phyloP scores from a whole-genome alignment of 805 yeast genomes.

The Cyberlindnera sargentensis region DNA sequence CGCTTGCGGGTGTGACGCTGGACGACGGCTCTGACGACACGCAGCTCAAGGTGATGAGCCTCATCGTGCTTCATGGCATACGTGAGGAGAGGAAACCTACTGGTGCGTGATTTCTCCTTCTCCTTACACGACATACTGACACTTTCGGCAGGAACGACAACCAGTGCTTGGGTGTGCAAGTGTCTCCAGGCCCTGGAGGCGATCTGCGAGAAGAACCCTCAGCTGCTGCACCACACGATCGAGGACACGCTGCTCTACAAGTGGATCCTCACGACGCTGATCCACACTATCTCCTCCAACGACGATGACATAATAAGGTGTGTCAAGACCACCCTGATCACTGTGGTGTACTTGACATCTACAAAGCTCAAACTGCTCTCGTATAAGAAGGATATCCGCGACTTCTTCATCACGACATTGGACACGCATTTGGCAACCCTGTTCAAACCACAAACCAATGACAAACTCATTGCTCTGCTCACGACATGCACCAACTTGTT shows the following conservation, averaged over 20 bases:
- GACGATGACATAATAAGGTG: slow-evolving; percentile 11
- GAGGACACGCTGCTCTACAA: slow-evolving; percentile 8
- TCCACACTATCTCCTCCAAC: slow-evolving; percentile 11
- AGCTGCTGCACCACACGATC: slow-evolving; percentile 8
- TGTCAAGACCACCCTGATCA: slow-evolving; percentile 16
- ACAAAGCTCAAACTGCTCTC: slow-evolving; percentile 16
- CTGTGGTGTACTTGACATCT: slow-evolving; percentile 16
- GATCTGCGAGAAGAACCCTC: slow-evolving; percentile 16
- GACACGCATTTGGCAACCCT: slow-evolving; percentile 9
- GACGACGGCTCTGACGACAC: slow-evolving; percentile 17
- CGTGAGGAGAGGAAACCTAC: slow-evolving; percentile 11
- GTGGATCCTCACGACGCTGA: slow-evolving; percentile 18
- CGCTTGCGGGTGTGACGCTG: slow-evolving; percentile 7
- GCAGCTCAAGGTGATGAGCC: slow-evolving; percentile 13
- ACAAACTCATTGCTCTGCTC: slow-evolving; percentile 8
- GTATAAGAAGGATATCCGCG: slow-evolving; percentile 15
- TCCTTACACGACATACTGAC: not conserved
- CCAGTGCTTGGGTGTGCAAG: slow-evolving; percentile 11
- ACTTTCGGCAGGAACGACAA: slow-evolving; percentile 1
- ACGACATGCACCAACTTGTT: slow-evolving; percentile 16
- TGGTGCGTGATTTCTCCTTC: not conserved
- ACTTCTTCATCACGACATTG: slow-evolving; percentile 9
- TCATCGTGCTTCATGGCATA: slow-evolving; percentile 20
- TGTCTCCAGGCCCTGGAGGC: slow-evolving; percentile 19
- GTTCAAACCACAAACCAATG: slow-evolving; percentile 11